Percentiles rank a stretch among this genome's conserved stretches.
Conservation (phyloP, 2,329 filamentous ascomycete genomes). For the Periconia sp. region DNA sequence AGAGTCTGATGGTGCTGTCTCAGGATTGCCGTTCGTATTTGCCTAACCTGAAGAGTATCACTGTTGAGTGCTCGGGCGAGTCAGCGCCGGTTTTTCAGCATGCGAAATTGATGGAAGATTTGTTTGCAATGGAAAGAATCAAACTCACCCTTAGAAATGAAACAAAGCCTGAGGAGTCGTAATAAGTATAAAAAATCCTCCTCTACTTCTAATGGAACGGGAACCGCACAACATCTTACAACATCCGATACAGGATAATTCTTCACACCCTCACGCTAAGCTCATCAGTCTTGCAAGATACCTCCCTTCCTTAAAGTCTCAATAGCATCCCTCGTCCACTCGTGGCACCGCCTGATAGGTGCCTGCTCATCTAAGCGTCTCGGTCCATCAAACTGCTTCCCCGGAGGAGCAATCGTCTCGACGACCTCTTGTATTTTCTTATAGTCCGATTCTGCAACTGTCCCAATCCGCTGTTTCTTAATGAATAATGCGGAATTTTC, state of each 20-base stretch:
- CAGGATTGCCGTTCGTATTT: conserved; percentile 4
- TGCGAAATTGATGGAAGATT: background rate
- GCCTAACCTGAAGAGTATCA: conserved; percentile 6
- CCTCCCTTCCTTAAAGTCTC: background rate
- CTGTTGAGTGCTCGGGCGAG: conserved; percentile 14
- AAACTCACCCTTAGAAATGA: background rate
- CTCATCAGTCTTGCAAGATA: background rate
- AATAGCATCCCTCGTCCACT: background rate
- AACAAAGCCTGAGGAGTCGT: background rate
- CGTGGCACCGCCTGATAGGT: background rate
- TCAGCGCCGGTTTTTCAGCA: conserved; percentile 4
- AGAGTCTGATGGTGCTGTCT: conserved; percentile 4
- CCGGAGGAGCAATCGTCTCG: background rate
- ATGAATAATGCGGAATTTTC: background rate
- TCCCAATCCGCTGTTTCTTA: background rate
- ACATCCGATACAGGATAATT: background rate
- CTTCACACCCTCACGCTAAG: background rate
- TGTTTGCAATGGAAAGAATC: background rate
- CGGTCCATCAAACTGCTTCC: background rate
- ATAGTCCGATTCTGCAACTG: background rate
- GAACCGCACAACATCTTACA: background rate
- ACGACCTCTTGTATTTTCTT: background rate
- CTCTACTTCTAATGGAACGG: background rate
- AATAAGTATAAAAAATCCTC: too few relatives aligned
- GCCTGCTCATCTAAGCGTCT: background rate